phyloP scores from a whole-genome alignment of 2,329 filamentous ascomycete genomes.

The Knoxdaviesia proteae region DNA sequence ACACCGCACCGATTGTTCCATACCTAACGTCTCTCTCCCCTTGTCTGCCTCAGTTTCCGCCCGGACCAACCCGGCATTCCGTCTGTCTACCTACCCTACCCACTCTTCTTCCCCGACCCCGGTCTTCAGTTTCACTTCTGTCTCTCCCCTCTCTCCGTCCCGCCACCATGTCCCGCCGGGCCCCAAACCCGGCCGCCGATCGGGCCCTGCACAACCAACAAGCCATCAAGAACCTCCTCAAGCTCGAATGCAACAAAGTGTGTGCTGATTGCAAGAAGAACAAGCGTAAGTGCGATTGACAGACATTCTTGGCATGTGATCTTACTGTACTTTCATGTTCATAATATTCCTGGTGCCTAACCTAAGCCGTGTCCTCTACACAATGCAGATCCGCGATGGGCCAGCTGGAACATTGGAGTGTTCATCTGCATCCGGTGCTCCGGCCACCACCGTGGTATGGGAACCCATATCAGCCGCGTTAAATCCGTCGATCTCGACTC shows the following conservation, averaged over 20 bases:
- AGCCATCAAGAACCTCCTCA: slow-evolving; percentile 85
- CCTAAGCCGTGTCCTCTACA: slow-evolving; percentile 2
- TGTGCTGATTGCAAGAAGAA: slow-evolving; percentile 98
- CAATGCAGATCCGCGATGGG: slow-evolving; percentile 76
- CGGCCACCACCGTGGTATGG: slow-evolving; percentile 96
- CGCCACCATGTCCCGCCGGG: slow-evolving; percentile 53
- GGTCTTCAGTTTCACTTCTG: neutral
- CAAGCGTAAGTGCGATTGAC: slow-evolving; percentile 47
- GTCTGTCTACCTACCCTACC: too few species aligned
- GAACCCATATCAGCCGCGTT: slow-evolving; percentile 92
- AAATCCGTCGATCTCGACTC: slow-evolving; percentile 96
- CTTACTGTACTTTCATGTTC: neutral
- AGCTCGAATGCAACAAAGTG: slow-evolving; percentile 85
- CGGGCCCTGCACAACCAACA: slow-evolving; percentile 81
- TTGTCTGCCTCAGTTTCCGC: too few species aligned
- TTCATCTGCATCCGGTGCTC: slow-evolving; percentile 98
- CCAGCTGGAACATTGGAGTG: slow-evolving; percentile 93
- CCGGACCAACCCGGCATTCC: too few species aligned
- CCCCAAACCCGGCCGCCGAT: slow-evolving; percentile 60
- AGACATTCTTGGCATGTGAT: neutral
- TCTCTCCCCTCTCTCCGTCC: slow-evolving; percentile 4
- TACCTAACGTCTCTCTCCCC: too few species aligned
- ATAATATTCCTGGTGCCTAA: slow-evolving; percentile 2
- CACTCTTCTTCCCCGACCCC: too few species aligned
- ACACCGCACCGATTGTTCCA: too few species aligned